Base-by-base conservation (phyloP, 2,329 filamentous ascomycete species). In the Pseudogymnoascus sp. region DNA sequence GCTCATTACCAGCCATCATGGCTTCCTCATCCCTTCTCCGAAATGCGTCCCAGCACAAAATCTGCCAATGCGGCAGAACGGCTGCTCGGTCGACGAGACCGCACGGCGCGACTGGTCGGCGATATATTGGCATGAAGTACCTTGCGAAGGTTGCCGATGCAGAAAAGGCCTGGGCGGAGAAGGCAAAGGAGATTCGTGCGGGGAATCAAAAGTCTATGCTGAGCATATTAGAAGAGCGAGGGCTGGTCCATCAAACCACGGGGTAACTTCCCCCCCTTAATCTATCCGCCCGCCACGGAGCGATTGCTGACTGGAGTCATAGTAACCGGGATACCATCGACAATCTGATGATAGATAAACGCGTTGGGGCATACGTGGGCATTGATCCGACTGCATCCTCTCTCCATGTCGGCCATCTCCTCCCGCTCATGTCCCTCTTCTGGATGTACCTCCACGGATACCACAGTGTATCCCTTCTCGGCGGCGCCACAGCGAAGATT, bases 391-490 rank as follows among this genome's bases (percentile, higher is more conserved):
- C 90, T 0, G 89, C 88, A 12, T 77, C 82, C 60, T 94, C 89
- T 2, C 76, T 94, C 61, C 90, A 95, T 67, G 77, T 94, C 52
- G 90, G 90, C 61, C 89, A 95, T 69, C 77, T 95, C 5, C 76
- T 94, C 12, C 87, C 90, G 19, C 77, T 92, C 59, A 94, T 94
- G 89, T 82, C 88, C 13, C 76, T 92, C 21, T 91, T 90, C 74
- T 92, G 89, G 86, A 81, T 92, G 76, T 90, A 90, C 74, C 77
- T 91, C 64, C 78, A 91, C 69, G 89, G 90, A 21, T 85, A 86
- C 70, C 77, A 81, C 30, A 79, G 85, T 23, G 76, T 88, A 57
- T 85, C 82, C 37, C 75, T 94, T 60, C 71, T 91, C 61, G 88
- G 88, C 52, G 86, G 87, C 66, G 85, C 87, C 12, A 95, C 90